Percentiles rank a stretch among this genome's conserved stretches.
Conservation (phyloP, 129 eudicot genomes). For the Pittosporum tobira region DNA sequence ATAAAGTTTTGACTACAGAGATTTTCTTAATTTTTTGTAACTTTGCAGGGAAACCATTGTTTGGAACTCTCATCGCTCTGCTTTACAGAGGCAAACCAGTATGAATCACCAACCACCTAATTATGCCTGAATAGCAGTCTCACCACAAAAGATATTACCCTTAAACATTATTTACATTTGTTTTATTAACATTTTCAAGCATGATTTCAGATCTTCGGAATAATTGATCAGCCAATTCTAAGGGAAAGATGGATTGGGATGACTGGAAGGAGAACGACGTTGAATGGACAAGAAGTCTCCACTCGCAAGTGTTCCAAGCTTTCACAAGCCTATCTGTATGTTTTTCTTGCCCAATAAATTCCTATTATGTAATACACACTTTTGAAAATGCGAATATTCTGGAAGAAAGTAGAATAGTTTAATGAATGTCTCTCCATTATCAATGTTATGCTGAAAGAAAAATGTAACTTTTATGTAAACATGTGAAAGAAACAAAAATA, state of each 20-base stretch:
- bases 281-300: constrained; percentile 77
- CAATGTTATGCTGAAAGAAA: no score
- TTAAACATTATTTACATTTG: background rate
- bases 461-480: no score
- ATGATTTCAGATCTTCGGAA: constrained; percentile 66
- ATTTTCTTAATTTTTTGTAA: constrained; percentile 1
- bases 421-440: no score
- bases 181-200: background rate
- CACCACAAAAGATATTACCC: no score
- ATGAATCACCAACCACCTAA: constrained; percentile 24
- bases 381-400: no score
- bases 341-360: constrained; percentile 4
- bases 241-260: constrained; percentile 90
- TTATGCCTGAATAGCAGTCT: background rate
- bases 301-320: constrained; percentile 77
- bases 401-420: no score
- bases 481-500: no score
- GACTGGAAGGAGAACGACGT: constrained; percentile 54
- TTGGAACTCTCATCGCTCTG: constrained; percentile 93
- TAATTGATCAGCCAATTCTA: constrained; percentile 82
- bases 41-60: constrained; percentile 76
- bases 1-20: background rate
- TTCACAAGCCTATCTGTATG: constrained; percentile 86
- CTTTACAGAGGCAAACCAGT: constrained; percentile 93
- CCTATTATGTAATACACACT: background rate